Evolutionary conservation across 768 basidiomycete species (phyloP), one percentile per base, ranked within the genome.

Genomic region (Gautieria morchelliformis): DNA sequence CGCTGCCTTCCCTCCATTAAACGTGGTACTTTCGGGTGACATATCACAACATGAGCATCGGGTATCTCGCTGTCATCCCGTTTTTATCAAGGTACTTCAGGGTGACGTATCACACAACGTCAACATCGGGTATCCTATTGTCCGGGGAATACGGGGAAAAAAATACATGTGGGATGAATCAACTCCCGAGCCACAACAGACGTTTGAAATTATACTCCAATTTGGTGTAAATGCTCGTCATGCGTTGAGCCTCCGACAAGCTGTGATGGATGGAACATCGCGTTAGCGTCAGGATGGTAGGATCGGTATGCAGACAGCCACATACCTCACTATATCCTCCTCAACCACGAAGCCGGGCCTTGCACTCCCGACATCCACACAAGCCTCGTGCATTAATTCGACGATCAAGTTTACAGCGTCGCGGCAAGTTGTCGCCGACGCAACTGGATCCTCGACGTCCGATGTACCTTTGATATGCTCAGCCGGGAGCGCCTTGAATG

Each of bases 141-240:
- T 44, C 42, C 42, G 42, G 42, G n/a, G 11, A 44, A 44, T 44
- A 44, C n/a, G 10, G 17, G n/a, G 3, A 22, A 44, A n/a, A n/a
- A n/a, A n/a, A n/a, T n/a, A 44, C 20, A n/a, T 3, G 42, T n/a
- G 41, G 19, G 33, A 35, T 6, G 2, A n/a, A 46, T 57, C 20
- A 89, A 61, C 85, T 79, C 50, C 90, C 89, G 49, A 95, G 70
- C 93, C 93, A 95, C 59, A 95, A 70, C 66, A 95, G 72, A 61
- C 92, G 76, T 76, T 94, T 97, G 52, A 96, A 77, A 0, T 89
- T 90, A 68, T 95, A 92, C 66, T 96, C 93, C 82, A 95, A 87
- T 72, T 93, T 92, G 14, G 92, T 82, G 68, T 90, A 88, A 62
- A 94, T 75, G 60, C 84, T 89, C 3, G 91, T 96, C 75, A 85